Evolutionary conservation across 2,329 filamentous ascomycete species (phyloP).

Genomic region (Aspergillus unguis): DNA sequence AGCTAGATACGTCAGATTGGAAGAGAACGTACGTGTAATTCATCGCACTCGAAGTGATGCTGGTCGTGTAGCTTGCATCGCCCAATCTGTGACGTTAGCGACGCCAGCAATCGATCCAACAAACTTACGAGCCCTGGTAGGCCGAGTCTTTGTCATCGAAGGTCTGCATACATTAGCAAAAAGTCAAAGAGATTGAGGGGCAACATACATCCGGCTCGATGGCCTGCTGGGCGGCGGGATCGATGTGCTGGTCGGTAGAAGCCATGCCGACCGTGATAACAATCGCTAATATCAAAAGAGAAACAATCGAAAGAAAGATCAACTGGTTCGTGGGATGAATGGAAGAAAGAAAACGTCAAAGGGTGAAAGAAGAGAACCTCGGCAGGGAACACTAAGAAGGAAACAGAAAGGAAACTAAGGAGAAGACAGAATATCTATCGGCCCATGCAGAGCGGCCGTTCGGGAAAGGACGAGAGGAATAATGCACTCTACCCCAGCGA

Average conservation of each 20-base stretch:
- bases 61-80: conserved; percentile 29
- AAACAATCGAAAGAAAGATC: neutral
- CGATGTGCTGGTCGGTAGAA: neutral
- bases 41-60: conserved; percentile 30
- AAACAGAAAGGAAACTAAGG: neutral
- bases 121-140: conserved; percentile 27
- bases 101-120: neutral
- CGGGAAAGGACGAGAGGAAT: neutral
- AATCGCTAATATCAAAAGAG: neutral
- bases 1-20: conserved; percentile 9
- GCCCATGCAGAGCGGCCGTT: conserved; percentile 9
- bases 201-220: conserved; percentile 29
- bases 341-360: too few relatives aligned
- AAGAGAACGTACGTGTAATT: conserved; percentile 29
- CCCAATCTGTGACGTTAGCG: conserved; percentile 18
- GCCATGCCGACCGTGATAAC: conserved; percentile 3
- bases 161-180: conserved; percentile 13
- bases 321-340: too few relatives aligned
- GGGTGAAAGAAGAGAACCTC: neutral
- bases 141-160: conserved; percentile 26
- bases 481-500: too few relatives aligned
- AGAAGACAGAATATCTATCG: neutral
- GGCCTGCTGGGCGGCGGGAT: conserved; percentile 1
- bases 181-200: neutral
- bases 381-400: neutral